These are phyloP conservation scores for Thielaviopsis euricoi DNA, from an alignment of 2,329 filamentous ascomycete genomes.

Conservation along the genomic window DNA sequence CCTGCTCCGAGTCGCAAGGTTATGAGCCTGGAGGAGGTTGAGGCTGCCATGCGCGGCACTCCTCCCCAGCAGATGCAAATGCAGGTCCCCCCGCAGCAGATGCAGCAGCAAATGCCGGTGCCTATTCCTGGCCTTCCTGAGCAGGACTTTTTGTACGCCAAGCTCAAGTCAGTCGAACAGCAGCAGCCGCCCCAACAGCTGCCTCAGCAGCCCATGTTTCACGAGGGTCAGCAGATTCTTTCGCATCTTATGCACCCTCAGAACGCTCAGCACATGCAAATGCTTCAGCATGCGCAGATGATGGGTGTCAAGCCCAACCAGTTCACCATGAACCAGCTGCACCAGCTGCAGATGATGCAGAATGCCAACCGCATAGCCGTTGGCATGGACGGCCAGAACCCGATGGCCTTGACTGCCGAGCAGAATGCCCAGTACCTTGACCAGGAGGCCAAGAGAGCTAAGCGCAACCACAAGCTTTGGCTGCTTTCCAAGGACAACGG, in stretches of 20 bases:
- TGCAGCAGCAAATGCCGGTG: slow-evolving; percentile 1
- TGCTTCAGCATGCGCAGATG: slow-evolving; percentile 22
- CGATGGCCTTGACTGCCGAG: slow-evolving; percentile 54
- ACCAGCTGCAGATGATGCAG: slow-evolving; percentile 19
- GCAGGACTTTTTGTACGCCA: slow-evolving; percentile 11
- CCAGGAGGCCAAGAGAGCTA: slow-evolving; percentile 86
- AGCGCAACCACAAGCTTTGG: slow-evolving; percentile 97
- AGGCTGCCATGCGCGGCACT: slow-evolving; percentile 65
- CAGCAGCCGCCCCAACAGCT: slow-evolving; percentile 20
- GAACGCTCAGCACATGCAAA: slow-evolving; percentile 16
- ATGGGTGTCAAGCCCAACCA: slow-evolving; percentile 26
- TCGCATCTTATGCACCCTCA: slow-evolving; percentile 19
- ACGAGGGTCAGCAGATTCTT: slow-evolving; percentile 29
- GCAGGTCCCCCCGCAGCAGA: slow-evolving; percentile 27
- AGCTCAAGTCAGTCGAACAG: slow-evolving; percentile 16
- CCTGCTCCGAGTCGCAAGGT: slow-evolving; percentile 47
- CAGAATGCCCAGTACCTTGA: slow-evolving; percentile 71
- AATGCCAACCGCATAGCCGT: background rate
- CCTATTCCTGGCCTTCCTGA: slow-evolving; percentile 7
- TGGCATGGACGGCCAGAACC: slow-evolving; percentile 3
- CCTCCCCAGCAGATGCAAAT: slow-evolving; percentile 23
- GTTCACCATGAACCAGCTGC: slow-evolving; percentile 60
- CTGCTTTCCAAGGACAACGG: slow-evolving; percentile 86
- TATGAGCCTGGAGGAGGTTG: slow-evolving; percentile 92
- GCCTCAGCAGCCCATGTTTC: slow-evolving; percentile 8